Conservation (phyloP, 768 basidiomycete genomes). For the Naganishia vishniacii region DNA sequence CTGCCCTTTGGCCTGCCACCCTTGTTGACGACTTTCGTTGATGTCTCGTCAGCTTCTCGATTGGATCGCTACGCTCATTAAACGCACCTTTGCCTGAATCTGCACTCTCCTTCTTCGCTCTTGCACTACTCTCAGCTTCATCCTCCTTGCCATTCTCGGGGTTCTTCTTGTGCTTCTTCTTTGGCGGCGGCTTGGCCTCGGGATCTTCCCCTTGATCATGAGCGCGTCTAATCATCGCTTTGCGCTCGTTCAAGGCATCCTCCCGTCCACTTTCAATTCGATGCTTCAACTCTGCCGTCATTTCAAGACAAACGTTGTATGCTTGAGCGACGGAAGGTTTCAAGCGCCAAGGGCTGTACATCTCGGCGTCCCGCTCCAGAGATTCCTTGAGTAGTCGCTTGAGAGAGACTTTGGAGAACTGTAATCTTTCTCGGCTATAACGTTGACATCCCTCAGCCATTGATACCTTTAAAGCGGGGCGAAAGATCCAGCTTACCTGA, state of each 20-base stretch:
- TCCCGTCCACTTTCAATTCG: constrained; percentile 75
- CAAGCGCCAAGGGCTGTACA: constrained; percentile 93
- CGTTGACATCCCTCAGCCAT: not conserved
- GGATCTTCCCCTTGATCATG: constrained; percentile 12
- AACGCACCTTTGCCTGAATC: constrained; percentile 9
- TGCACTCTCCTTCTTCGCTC: constrained; percentile 19
- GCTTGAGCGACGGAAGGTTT: constrained; percentile 75
- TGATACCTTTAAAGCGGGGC: too few species aligned
- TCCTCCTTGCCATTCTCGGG: constrained; percentile 24
- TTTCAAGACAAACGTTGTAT: constrained; percentile 76
- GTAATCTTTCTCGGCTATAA: constrained; percentile 80
- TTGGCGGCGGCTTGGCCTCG: constrained; percentile 24
- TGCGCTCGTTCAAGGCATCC: constrained; percentile 74
- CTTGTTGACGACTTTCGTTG: constrained; percentile 2
- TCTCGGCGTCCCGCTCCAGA: constrained; percentile 82
- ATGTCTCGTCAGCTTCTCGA: not conserved
- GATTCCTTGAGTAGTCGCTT: constrained; percentile 94
- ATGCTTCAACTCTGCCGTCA: constrained; percentile 77
- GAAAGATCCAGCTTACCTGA: constrained; percentile 17
- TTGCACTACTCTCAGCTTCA: constrained; percentile 31
- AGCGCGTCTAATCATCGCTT: constrained; percentile 29
- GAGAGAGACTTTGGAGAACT: constrained; percentile 94
- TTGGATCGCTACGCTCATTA: too few species aligned
- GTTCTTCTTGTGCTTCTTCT: constrained; percentile 20
- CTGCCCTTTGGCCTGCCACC: constrained; percentile 10